These are phyloP conservation scores for Musa schizocarpa DNA, from an alignment of 176 grass and related monocot genomes.

Conservation along the genomic window DNA sequence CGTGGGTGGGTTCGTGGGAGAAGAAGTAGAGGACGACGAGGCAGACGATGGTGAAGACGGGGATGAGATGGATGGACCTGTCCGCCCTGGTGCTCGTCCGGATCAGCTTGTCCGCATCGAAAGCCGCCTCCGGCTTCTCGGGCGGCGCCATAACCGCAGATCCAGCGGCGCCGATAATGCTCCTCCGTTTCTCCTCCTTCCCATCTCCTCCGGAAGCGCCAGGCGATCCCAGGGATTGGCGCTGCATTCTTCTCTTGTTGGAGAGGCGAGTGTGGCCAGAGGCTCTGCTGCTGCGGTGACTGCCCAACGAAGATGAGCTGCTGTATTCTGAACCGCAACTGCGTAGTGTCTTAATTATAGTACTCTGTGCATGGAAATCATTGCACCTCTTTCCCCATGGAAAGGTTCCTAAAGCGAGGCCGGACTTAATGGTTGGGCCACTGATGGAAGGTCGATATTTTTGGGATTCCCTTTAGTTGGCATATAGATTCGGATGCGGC, in stretches of 20 bases:
- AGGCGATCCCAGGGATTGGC: constrained; percentile 69
- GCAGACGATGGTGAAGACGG: constrained; percentile 72
- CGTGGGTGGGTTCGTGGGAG: constrained; percentile 52
- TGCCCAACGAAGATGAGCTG: too few relatives aligned
- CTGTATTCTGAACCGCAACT: too few relatives aligned
- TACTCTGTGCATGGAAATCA: too few relatives aligned
- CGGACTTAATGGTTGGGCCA: too few relatives aligned
- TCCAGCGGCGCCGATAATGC: neutral
- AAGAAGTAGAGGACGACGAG: constrained; percentile 77
- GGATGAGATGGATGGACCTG: constrained; percentile 71
- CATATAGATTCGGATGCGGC: too few relatives aligned
- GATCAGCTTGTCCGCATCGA: constrained; percentile 35
- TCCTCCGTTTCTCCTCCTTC: neutral
- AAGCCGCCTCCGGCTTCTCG: neutral
- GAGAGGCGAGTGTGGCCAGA: neutral
- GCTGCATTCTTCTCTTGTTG: constrained; percentile 40
- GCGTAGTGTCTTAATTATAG: too few relatives aligned
- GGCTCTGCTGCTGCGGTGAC: too few relatives aligned
- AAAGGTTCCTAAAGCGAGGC: too few relatives aligned
- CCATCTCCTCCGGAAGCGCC: neutral
- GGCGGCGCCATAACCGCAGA: too few relatives aligned
- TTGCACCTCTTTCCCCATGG: too few relatives aligned
- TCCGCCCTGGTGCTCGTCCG: constrained; percentile 24
- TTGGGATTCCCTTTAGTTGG: too few relatives aligned
- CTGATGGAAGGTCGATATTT: too few relatives aligned